Conservation (phyloP, 306 rosid species). For the Glycine latifolia region DNA sequence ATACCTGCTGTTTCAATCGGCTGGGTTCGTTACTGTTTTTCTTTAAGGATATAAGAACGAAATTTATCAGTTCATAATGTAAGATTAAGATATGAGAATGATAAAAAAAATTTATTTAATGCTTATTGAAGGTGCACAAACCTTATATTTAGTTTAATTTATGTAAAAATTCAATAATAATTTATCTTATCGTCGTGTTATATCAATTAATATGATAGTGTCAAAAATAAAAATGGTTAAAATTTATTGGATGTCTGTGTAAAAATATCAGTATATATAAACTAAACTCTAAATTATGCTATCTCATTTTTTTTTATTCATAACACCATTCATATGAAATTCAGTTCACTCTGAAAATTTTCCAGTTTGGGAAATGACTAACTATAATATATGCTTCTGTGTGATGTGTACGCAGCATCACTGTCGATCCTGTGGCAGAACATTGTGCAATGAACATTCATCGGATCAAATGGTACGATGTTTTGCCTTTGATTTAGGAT, state of each 20-base stretch:
- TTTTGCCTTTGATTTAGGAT: slow-evolving; percentile 8
- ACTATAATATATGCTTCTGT: slow-evolving; percentile 4
- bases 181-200: neutral
- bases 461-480: slow-evolving; percentile 73
- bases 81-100: neutral
- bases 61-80: no score
- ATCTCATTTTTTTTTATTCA: neutral
- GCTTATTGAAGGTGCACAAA: slow-evolving; percentile 15
- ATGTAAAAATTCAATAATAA: neutral
- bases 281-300: neutral
- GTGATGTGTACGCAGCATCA: slow-evolving; percentile 76
- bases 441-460: slow-evolving; percentile 92
- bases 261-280: neutral
- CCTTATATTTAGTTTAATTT: neutral
- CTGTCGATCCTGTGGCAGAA: slow-evolving; percentile 94
- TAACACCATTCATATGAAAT: neutral
- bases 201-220: neutral
- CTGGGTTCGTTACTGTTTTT: neutral
- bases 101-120: neutral
- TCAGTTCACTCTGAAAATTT: slow-evolving; percentile 13
- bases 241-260: neutral
- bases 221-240: neutral
- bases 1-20: neutral
- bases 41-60: neutral
- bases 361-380: slow-evolving; percentile 37